Evolutionary conservation across 2,329 filamentous ascomycete genomes (phyloP).

Genomic region (Alternaria sp.): DNA sequence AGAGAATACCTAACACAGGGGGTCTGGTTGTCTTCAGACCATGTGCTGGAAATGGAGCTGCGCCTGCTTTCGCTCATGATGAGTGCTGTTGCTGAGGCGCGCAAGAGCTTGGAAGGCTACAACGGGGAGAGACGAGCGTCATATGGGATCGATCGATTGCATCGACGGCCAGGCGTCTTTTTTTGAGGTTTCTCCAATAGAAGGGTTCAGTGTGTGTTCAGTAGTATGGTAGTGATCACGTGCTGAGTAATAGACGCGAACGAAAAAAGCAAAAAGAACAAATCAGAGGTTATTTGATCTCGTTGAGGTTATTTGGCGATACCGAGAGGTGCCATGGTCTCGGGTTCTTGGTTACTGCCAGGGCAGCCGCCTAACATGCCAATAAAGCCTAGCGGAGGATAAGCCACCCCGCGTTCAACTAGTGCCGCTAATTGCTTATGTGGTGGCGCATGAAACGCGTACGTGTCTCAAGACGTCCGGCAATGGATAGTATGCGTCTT

Average conservation of each 20-base stretch:
- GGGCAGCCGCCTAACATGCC: not conserved
- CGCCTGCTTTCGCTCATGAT: slow-evolving; percentile 3
- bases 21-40: not conserved
- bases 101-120: not conserved
- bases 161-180: not conserved
- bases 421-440: slow-evolving; percentile 3
- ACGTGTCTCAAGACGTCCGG: not conserved
- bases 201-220: not conserved
- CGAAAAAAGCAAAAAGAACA: not conserved
- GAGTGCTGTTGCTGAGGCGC: not conserved
- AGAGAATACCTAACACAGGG: not conserved
- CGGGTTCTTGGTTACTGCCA: not conserved
- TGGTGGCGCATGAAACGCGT: slow-evolving; percentile 1
- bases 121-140: not conserved
- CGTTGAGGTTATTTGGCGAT: not conserved
- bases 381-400: not conserved
- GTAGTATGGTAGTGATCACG: not conserved
- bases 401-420: not conserved
- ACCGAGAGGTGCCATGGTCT: not conserved
- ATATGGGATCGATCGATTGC: not conserved
- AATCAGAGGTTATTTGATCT: not conserved
- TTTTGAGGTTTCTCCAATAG: not conserved
- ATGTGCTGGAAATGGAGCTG: not conserved
- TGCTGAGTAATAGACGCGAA: not conserved
- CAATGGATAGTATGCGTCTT: not conserved